These are phyloP conservation scores for Colletotrichum eremochloae DNA, from an alignment of 2,329 filamentous ascomycete genomes.

Conservation along the genomic window DNA sequence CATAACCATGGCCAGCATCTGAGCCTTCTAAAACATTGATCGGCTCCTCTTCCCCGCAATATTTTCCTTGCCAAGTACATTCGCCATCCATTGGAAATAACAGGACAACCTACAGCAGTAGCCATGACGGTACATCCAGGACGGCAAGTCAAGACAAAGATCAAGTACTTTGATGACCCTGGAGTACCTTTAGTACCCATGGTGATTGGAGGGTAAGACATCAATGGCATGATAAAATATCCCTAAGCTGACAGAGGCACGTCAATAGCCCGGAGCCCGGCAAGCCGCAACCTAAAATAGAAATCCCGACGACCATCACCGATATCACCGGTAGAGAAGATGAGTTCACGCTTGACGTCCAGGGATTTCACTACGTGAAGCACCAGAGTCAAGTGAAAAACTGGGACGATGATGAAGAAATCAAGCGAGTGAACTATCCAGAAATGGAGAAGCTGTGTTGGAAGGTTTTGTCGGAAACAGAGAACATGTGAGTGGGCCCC, in stretches of 20 bases:
- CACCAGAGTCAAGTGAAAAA: constrained; percentile 66
- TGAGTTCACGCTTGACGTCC: constrained; percentile 70
- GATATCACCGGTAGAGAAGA: constrained; percentile 75
- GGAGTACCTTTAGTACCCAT: constrained; percentile 39
- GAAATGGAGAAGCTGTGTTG: constrained; percentile 42
- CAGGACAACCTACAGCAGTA: neutral
- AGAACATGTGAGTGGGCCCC: constrained; percentile 22
- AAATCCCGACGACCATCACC: constrained; percentile 63
- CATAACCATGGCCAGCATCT: neutral
- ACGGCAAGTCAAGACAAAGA: constrained; percentile 33
- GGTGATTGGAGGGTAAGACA: constrained; percentile 36
- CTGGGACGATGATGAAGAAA: constrained; percentile 66
- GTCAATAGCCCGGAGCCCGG: constrained; percentile 24
- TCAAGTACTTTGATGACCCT: constrained; percentile 40
- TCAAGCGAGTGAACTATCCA: constrained; percentile 55
- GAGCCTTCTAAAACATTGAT: constrained; percentile 1
- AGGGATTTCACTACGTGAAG: constrained; percentile 67
- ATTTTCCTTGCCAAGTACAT: no score
- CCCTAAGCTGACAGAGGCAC: constrained; percentile 1
- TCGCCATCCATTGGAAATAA: neutral
- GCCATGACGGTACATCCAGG: constrained; percentile 19
- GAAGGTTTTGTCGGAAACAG: constrained; percentile 35
- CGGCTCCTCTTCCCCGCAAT: neutral
- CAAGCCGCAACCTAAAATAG: constrained; percentile 65
- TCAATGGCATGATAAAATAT: neutral